Evolutionary conservation across 495 filamentous ascomycete species (phyloP).

Genomic region (Trichoderma asperelloides): DNA sequence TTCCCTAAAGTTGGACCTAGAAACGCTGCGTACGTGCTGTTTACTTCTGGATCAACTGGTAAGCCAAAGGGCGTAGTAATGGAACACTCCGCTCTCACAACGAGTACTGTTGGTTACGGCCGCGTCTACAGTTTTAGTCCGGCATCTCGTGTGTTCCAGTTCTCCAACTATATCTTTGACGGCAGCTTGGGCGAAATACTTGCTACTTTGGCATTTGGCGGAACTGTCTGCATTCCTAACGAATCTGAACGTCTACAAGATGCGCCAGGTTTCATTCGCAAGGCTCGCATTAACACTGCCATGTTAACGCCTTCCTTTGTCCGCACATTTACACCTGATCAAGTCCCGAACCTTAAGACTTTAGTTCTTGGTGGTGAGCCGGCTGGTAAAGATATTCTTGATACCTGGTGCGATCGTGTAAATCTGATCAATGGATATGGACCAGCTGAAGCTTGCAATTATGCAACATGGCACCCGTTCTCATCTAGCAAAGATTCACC

Average conservation of each 20-base stretch:
- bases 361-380: conserved; percentile 29
- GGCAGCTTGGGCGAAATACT: conserved; percentile 44
- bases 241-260: background rate
- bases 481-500: conserved; percentile 15
- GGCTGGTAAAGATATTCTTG: conserved; percentile 15
- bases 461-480: background rate
- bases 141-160: conserved; percentile 36
- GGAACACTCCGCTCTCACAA: conserved; percentile 30
- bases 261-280: background rate
- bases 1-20: conserved; percentile 18
- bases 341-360: conserved; percentile 28
- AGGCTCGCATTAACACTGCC: background rate
- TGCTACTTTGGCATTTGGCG: conserved; percentile 40
- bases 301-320: conserved; percentile 21
- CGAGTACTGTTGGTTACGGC: conserved; percentile 23
- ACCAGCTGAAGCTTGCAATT: conserved; percentile 34
- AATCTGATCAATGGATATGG: conserved; percentile 22
- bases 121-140: conserved; percentile 23
- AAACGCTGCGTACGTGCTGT: conserved; percentile 40
- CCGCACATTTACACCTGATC: conserved; percentile 29
- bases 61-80: conserved; percentile 40
- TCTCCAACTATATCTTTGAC: conserved; percentile 50
- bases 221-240: background rate
- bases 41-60: conserved; percentile 53
- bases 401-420: conserved; percentile 11